A percentile compares a stretch with the other conserved stretches of the same genome.
phyloP scores from a whole-genome alignment of 129 eudicot species.

The Rutidosis leptorrhynchoides region DNA sequence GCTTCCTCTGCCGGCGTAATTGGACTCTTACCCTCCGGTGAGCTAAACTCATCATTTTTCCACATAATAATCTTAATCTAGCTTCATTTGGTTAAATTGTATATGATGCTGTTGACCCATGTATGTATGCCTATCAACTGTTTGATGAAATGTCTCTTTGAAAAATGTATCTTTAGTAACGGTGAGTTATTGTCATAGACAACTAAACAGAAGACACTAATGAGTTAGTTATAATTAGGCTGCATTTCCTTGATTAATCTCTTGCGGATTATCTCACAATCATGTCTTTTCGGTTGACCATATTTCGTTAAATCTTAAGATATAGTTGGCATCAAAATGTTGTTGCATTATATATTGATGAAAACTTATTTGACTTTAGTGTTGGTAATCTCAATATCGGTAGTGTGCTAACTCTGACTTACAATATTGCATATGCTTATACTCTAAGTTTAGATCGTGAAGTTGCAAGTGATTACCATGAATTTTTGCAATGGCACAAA shows the following conservation, averaged over 20 bases:
- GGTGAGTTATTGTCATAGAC: not conserved
- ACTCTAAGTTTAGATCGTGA: conserved; percentile 49
- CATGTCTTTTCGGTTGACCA: not conserved
- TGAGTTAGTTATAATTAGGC: not conserved
- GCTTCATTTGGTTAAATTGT: not conserved
- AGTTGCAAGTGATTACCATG: conserved; percentile 27
- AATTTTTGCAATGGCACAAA: conserved; percentile 52
- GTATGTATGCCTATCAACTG: conserved; percentile 25
- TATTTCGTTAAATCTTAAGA: not conserved
- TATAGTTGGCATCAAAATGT: not conserved
- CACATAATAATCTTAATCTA: not conserved
- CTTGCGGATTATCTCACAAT: not conserved
- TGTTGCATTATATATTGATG: not conserved
- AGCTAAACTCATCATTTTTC: conserved; percentile 7
- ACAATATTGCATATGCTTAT: conserved; percentile 25
- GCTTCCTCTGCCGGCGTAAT: conserved; percentile 22
- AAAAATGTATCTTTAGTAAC: not conserved
- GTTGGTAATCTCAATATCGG: not conserved
- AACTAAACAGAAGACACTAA: not conserved
- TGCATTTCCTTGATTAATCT: not conserved
- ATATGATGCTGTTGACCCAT: not conserved
- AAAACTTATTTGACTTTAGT: not conserved
- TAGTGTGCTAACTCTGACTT: conserved; percentile 18
- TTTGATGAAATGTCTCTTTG: conserved; percentile 43
- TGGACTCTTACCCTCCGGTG: conserved; percentile 28